Conservation (phyloP, 2,329 filamentous ascomycete genomes). For the Pseudogymnoascus pannorum region DNA sequence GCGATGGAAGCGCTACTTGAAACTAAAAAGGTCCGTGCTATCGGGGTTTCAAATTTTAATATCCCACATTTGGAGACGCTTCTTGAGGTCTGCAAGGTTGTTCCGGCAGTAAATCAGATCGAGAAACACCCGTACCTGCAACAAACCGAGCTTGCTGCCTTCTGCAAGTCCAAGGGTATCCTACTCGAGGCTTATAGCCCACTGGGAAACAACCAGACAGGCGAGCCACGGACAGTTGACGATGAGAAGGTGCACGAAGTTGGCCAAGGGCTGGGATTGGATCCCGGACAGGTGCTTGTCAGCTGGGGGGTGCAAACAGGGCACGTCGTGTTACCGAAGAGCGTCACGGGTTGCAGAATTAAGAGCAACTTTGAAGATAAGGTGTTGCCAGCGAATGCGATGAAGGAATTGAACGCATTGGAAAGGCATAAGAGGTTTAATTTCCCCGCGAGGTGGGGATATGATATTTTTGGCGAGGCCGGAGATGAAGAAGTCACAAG, state of each 20-base stretch:
- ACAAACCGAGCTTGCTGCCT: conserved; percentile 41
- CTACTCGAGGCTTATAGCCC: conserved; percentile 41
- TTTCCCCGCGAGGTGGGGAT: conserved; percentile 36
- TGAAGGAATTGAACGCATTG: conserved; percentile 32
- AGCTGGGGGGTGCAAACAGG: conserved; percentile 51
- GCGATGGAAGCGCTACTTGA: conserved; percentile 49
- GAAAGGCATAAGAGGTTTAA: conserved; percentile 39
- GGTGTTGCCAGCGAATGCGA: conserved; percentile 32
- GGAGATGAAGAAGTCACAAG: conserved; percentile 32
- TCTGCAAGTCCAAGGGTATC: conserved; percentile 37
- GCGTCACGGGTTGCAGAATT: conserved; percentile 50
- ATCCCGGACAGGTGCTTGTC: conserved; percentile 51
- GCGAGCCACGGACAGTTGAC: conserved; percentile 42
- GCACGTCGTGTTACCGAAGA: conserved; percentile 58
- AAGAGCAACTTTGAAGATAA: conserved; percentile 53
- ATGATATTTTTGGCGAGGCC: conserved; percentile 38
- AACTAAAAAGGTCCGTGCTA: conserved; percentile 46
- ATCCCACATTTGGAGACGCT: conserved; percentile 32
- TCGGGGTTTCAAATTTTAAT: conserved; percentile 57
- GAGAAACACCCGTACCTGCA: conserved; percentile 46
- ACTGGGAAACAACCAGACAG: conserved; percentile 50
- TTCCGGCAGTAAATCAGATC: conserved; percentile 52
- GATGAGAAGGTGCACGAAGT: conserved; percentile 50
- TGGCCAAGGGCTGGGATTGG: conserved; percentile 47
- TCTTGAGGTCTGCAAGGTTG: conserved; percentile 37